A percentile compares a stretch with the other conserved stretches of the same genome.
Evolutionary conservation across 208 protist species (phyloP).

Genomic region (Wallacemonas sp.): DNA sequence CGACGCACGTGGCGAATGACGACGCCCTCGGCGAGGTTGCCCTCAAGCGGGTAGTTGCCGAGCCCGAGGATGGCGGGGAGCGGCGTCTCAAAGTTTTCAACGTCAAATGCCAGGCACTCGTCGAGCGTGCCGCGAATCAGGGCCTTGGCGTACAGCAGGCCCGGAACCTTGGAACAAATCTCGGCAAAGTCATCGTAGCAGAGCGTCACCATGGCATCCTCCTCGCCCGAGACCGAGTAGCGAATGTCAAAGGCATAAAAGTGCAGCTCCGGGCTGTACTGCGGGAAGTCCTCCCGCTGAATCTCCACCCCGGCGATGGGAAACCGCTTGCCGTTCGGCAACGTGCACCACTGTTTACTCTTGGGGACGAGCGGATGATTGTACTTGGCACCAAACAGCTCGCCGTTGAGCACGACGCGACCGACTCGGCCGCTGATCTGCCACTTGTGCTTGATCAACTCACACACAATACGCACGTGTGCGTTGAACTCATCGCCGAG

Average conservation of each 20-base stretch:
- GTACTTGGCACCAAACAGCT: constrained; percentile 88
- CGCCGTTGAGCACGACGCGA: constrained; percentile 74
- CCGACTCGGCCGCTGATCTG: constrained; percentile 57
- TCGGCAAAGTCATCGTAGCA: constrained; percentile 79
- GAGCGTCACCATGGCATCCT: constrained; percentile 75
- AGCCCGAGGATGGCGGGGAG: constrained; percentile 80
- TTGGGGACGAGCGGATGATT: constrained; percentile 83
- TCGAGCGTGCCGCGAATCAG: constrained; percentile 83
- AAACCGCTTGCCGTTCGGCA: constrained; percentile 78
- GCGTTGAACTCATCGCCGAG: constrained; percentile 67
- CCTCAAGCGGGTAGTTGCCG: constrained; percentile 85
- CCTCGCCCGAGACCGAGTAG: constrained; percentile 76
- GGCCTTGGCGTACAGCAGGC: constrained; percentile 69
- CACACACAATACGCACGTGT: constrained; percentile 60
- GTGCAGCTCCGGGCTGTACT: constrained; percentile 89
- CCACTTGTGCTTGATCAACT: constrained; percentile 76
- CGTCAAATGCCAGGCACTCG: constrained; percentile 82
- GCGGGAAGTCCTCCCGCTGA: constrained; percentile 81
- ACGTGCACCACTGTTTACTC: constrained; percentile 77
- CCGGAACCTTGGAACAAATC: constrained; percentile 65
- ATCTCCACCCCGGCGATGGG: constrained; percentile 81
- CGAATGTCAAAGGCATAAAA: constrained; percentile 87
- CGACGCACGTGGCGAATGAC: constrained; percentile 82
- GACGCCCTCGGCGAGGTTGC: constrained; percentile 88
- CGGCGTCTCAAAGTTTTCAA: constrained; percentile 85